These are phyloP conservation scores for Solanum virginianum DNA, from an alignment of 257 asterid species.

Conservation along the genomic window DNA sequence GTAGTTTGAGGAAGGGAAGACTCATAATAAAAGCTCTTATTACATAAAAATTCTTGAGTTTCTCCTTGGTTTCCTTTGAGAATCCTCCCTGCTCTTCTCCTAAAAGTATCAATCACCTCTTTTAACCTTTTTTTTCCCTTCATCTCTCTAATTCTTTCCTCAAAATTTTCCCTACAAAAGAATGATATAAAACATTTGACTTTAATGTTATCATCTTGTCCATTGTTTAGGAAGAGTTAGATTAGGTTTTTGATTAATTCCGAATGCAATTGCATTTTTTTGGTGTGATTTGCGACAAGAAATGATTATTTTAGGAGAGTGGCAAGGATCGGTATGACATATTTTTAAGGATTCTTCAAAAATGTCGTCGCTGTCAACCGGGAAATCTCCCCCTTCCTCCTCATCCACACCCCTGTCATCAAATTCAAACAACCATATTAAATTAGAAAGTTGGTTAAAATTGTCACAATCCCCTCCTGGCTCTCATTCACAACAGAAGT, in stretches of 20 bases:
- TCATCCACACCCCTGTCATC: conserved; percentile 18
- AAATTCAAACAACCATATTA: not conserved
- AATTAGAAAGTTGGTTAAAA: conserved; percentile 16
- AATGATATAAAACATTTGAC: not conserved
- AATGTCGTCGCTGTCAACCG: conserved; percentile 12
- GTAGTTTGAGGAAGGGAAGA: not conserved
- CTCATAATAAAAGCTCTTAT: not conserved
- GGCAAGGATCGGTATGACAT: conserved; percentile 24
- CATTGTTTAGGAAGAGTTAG: not conserved
- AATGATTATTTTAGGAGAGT: conserved; percentile 42
- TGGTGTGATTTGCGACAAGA: not conserved
- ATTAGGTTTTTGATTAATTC: not conserved
- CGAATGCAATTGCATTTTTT: not conserved
- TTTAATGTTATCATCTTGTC: not conserved
- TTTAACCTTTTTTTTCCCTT: not conserved
- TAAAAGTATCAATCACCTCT: conserved; percentile 28
- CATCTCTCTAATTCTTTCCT: not conserved
- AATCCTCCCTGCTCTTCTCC: conserved; percentile 61
- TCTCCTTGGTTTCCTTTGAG: conserved; percentile 20
- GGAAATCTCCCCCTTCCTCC: conserved; percentile 15
- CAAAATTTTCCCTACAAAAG: not conserved
- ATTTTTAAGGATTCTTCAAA: not conserved
- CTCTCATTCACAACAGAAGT: conserved; percentile 10
- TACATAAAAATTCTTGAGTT: not conserved
- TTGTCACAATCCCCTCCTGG: conserved; percentile 1